Evolutionary conservation across 306 rosid genomes (phyloP).

Genomic region (Vigna mungo): DNA sequence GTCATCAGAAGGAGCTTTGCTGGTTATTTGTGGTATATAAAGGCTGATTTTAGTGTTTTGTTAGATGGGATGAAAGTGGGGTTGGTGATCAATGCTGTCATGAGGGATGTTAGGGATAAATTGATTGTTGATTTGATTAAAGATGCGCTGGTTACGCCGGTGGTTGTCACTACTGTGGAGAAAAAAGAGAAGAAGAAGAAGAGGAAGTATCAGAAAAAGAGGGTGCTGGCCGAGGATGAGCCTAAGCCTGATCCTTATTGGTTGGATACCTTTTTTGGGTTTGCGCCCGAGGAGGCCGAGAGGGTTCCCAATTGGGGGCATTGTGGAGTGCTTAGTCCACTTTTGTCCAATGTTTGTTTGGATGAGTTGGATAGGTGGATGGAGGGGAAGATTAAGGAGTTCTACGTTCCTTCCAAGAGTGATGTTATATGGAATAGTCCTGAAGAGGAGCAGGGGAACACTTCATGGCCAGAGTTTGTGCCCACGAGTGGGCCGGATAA

Average conservation of each 20-base stretch:
- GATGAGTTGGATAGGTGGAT: slow-evolving; percentile 96
- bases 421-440: slow-evolving; percentile 96
- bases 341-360: slow-evolving; percentile 78
- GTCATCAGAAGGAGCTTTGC: slow-evolving; percentile 84
- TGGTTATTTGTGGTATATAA: slow-evolving; percentile 88
- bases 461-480: slow-evolving; percentile 98
- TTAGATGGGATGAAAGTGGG: slow-evolving; percentile 88
- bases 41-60: slow-evolving; percentile 81
- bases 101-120: slow-evolving; percentile 94
- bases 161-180: slow-evolving; percentile 60
- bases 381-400: slow-evolving; percentile 88
- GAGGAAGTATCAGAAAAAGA: slow-evolving; percentile 95
- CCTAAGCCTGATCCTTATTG: slow-evolving; percentile 99
- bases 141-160: slow-evolving; percentile 75
- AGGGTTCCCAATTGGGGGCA: slow-evolving; percentile 93
- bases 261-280: slow-evolving; percentile 90
- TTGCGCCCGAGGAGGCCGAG: slow-evolving; percentile 88
- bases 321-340: slow-evolving; percentile 87
- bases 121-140: slow-evolving; percentile 79
- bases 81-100: slow-evolving; percentile 73
- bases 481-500: slow-evolving; percentile 99
- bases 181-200: slow-evolving; percentile 69
- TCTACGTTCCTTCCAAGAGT: slow-evolving; percentile 88
- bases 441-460: slow-evolving; percentile 90
- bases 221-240: slow-evolving; percentile 91